Evolutionary conservation across 768 basidiomycete species (phyloP), one percentile per base, ranked within the genome.

Genomic region (Gloeopeniophorella convolvens): DNA sequence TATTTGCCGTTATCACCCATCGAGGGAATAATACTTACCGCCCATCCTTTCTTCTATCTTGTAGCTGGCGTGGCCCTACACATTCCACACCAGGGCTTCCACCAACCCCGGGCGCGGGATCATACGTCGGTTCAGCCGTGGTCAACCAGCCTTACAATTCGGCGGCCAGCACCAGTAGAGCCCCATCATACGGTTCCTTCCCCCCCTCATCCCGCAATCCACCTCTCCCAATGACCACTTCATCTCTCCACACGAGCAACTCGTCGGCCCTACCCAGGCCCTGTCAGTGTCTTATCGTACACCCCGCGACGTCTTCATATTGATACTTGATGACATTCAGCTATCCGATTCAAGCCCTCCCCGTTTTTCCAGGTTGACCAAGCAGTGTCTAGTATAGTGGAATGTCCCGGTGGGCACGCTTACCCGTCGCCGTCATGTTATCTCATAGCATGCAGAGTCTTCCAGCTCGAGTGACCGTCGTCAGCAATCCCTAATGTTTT

Each of bases 381-480:
- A 58, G 61, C 71, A 5, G 78, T 89, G 10, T 86, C 85, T 3
- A 49, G 54, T 23, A 70, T 90, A 24, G 70, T 74, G 7, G 88
- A 91, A 63, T 92, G 89, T 66, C 87, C 86, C 69, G 89, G 89
- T 89, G 60, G 20, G 72, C 52, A n/a, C 3, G 32, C 20, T 5
- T 32, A 8, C 20, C 31, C 21, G 44, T 37, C 41, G 9, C 51
- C 31, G 6, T 20, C 21, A 28, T n/a, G 56, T 26, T 54, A 24
- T 35, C 43, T 55, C 23, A 27, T 34, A 24, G 24, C 24, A 4
- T 20, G 7, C 56, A 89, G 89, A 91, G 66, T 89, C 90, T 1
- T 77, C 78, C 13, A 85, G 80, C 54, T 74, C 79, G n/a, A 80
- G 79, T 54, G 90, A 94, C 69, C 79, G 89, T 42, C 79, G 83